A percentile compares a stretch with the other conserved stretches of the same genome.
Evolutionary conservation across 2,329 filamentous ascomycete genomes (phyloP).

Genomic region (Lachnellula occidentalis): DNA sequence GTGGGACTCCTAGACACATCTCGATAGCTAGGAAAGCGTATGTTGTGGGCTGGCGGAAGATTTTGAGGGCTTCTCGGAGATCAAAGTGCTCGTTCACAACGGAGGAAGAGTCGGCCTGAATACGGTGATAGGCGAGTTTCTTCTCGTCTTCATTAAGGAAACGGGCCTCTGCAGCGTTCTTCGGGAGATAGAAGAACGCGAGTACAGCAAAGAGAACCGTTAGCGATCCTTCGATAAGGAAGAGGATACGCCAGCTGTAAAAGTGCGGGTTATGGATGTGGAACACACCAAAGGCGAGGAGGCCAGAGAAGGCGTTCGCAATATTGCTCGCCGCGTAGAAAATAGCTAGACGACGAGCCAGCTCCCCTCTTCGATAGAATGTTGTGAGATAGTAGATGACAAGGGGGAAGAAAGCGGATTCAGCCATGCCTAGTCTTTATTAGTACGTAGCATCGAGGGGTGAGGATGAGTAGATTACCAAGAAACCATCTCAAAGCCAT

Average conservation of each 20-base stretch:
- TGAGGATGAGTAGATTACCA: slow-evolving; percentile 33
- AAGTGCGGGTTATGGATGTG: slow-evolving; percentile 46
- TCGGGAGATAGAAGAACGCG: slow-evolving; percentile 34
- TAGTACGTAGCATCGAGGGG: not conserved
- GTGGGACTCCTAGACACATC: slow-evolving; percentile 53
- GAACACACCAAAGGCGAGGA: slow-evolving; percentile 38
- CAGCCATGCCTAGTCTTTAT: slow-evolving; percentile 43
- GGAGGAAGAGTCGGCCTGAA: slow-evolving; percentile 57
- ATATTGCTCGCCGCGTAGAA: slow-evolving; percentile 75
- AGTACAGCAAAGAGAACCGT: slow-evolving; percentile 31
- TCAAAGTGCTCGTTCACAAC: slow-evolving; percentile 49
- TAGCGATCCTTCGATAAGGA: slow-evolving; percentile 39
- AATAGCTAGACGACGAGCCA: slow-evolving; percentile 63
- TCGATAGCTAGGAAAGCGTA: slow-evolving; percentile 46
- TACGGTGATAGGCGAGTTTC: slow-evolving; percentile 30
- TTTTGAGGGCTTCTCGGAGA: slow-evolving; percentile 44
- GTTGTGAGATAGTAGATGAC: slow-evolving; percentile 53
- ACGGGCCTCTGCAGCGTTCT: slow-evolving; percentile 24
- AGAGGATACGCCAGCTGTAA: slow-evolving; percentile 47
- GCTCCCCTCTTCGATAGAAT: slow-evolving; percentile 67
- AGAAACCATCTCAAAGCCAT: slow-evolving; percentile 66
- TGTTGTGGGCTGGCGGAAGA: slow-evolving; percentile 44
- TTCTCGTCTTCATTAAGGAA: slow-evolving; percentile 31
- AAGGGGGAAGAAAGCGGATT: slow-evolving; percentile 64
- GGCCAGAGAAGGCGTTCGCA: slow-evolving; percentile 56